phyloP scores from a whole-genome alignment of 345 rosid species.

The Eucalyptus polyanthemos region DNA sequence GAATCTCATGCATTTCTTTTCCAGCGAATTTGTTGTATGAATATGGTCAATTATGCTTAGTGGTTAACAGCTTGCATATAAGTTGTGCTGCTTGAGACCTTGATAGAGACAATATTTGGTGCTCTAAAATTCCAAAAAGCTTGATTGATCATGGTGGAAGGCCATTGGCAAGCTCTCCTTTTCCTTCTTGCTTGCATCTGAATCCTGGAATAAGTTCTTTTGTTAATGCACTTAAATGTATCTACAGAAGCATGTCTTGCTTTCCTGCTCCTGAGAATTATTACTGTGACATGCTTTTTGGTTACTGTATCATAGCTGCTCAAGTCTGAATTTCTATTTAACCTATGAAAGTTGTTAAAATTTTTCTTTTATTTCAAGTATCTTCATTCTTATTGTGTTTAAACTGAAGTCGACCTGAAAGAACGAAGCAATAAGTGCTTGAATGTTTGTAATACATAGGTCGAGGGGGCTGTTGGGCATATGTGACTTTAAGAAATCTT shows the following conservation, averaged over 20 bases:
- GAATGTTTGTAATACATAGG: background rate
- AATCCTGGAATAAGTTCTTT: constrained; percentile 45
- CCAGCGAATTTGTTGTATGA: constrained; percentile 19
- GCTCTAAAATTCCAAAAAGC: constrained; percentile 12
- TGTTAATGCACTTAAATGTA: constrained; percentile 4
- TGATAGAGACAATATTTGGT: constrained; percentile 32
- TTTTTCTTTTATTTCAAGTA: background rate
- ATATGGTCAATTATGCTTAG: constrained; percentile 36
- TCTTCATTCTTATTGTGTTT: background rate
- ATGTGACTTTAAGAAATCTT: background rate
- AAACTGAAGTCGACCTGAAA: background rate
- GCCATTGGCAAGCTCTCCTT: constrained; percentile 7
- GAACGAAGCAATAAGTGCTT: background rate
- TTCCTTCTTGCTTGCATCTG: constrained; percentile 13
- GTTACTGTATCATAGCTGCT: background rate
- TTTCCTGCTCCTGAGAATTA: background rate
- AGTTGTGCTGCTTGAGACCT: constrained; percentile 38
- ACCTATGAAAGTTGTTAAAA: background rate
- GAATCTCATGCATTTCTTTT: constrained; percentile 28
- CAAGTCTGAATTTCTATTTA: background rate
- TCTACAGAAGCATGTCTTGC: constrained; percentile 5
- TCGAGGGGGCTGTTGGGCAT: background rate
- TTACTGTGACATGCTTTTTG: background rate
- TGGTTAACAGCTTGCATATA: constrained; percentile 37
- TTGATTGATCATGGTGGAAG: constrained; percentile 19